Evolutionary conservation across 768 basidiomycete genomes (phyloP).

Genomic region (Leccinum truebloodii): DNA sequence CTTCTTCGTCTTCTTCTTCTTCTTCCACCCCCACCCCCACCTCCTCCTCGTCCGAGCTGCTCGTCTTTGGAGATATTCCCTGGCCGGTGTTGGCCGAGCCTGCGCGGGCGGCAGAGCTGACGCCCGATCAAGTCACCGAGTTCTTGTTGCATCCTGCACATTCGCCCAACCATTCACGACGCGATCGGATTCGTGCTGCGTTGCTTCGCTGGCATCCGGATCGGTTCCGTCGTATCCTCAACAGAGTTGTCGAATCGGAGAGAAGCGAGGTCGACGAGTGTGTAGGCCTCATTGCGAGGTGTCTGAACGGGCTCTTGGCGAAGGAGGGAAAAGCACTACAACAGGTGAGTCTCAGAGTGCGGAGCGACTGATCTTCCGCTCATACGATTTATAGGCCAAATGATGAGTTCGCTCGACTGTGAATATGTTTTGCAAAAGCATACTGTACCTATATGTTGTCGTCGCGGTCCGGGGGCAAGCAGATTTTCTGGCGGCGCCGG

Average conservation of each 20-base stretch:
- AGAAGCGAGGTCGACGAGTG: conserved; percentile 56
- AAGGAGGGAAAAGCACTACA: conserved; percentile 29
- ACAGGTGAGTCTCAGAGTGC: conserved; percentile 18
- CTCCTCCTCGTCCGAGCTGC: conserved; percentile 38
- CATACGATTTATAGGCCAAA: conserved; percentile 15
- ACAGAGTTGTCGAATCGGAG: conserved; percentile 54
- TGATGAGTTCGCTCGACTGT: conserved; percentile 13
- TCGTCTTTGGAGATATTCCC: conserved; percentile 65
- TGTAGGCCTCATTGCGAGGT: conserved; percentile 65
- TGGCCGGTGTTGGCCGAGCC: conserved; percentile 63
- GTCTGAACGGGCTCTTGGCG: conserved; percentile 65
- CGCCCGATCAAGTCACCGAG: conserved; percentile 48
- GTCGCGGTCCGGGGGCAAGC: conserved; percentile 1
- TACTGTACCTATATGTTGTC: background rate
- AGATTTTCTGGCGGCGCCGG: conserved; percentile 21
- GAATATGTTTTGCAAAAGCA: background rate
- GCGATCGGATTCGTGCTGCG: conserved; percentile 65
- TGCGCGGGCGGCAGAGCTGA: conserved; percentile 49
- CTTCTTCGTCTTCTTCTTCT: too few relatives aligned
- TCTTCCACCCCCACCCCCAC: too few relatives aligned
- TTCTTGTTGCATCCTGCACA: conserved; percentile 71
- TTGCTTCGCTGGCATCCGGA: conserved; percentile 84
- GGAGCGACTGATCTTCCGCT: background rate
- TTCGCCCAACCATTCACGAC: conserved; percentile 55
- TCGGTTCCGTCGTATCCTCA: conserved; percentile 60